Evolutionary conservation across 1,284 basidiomycete genomes (phyloP), one percentile per base, ranked within the genome.

Genomic region (Apiotrichum porosum): DNA sequence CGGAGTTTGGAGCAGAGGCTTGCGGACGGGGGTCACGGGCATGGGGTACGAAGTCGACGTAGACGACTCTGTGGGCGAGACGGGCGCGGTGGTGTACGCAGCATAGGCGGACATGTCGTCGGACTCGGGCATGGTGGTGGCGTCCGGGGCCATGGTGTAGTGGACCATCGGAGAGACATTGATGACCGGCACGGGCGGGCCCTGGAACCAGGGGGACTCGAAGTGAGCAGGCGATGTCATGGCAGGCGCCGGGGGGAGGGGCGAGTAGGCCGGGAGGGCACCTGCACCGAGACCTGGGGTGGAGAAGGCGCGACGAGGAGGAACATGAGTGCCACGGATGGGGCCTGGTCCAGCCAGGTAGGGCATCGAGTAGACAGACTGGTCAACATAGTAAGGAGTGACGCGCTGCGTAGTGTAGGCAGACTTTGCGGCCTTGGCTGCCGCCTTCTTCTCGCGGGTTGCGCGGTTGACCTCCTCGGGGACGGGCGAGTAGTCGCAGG

Each of bases 401-500:
- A 37, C 55, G 51, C 33, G 65, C 21, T 56, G 39, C 37, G 46
- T 24, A 54, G 61, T 33, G 46, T 44, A 48, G 56, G 47, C 51
- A 18, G 51, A 42, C 49, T 61, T 64, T 35, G 59, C 49, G 14
- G 67, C 63, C 53, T 71, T 71, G 23, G 67, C 62, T 3, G 62
- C 42, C 2, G 68, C 68, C 52, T 72, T 72, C 58, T 67, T 69
- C 56, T 71, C 65, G 18, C 68, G 56, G 4, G 68, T 71, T 14
- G 65, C 65, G 18, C 63, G 59, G 59, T 71, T 72, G 41, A 68
- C 63, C 50, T 71, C 69, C 49, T 72, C 68, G 17, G 72, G 66
- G 12, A 74, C 71, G 6, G 71, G 68, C 14, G 66, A 61, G 51
- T 73, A 72, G 31, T 67, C 68, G 54, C 72, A 74, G 2, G 54